These are phyloP conservation scores for Salvia sclarea DNA, from an alignment of 305 asterid genomes.

Conservation along the genomic window DNA sequence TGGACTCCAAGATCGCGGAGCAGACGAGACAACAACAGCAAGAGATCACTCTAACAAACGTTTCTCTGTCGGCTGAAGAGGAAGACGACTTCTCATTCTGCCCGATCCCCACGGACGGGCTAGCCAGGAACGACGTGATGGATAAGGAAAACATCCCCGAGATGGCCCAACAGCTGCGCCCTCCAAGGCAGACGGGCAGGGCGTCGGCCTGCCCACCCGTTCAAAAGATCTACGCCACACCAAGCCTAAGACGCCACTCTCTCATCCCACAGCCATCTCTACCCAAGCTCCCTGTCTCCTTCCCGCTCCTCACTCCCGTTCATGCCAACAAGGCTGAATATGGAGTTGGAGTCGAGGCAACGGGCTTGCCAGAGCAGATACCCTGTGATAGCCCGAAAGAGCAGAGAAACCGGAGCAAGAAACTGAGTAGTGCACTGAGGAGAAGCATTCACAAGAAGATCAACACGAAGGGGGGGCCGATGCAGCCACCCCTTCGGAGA, in stretches of 20 bases:
- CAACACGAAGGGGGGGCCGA: slow-evolving; percentile 67
- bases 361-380: slow-evolving; percentile 50
- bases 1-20: slow-evolving; percentile 77
- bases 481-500: slow-evolving; percentile 60
- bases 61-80: slow-evolving; percentile 44
- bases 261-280: slow-evolving; percentile 67
- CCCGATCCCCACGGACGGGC: slow-evolving; percentile 42
- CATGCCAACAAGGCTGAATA: slow-evolving; percentile 41
- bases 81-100: slow-evolving; percentile 49
- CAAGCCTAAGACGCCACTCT: slow-evolving; percentile 64
- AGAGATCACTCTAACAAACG: slow-evolving; percentile 55
- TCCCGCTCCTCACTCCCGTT: slow-evolving; percentile 52
- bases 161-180: slow-evolving; percentile 47
- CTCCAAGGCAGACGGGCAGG: slow-evolving; percentile 67
- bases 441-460: slow-evolving; percentile 73
- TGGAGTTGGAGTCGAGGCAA: slow-evolving; percentile 35
- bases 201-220: slow-evolving; percentile 65
- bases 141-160: slow-evolving; percentile 75
- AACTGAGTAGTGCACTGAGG: slow-evolving; percentile 51
- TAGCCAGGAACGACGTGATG: slow-evolving; percentile 32
- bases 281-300: slow-evolving; percentile 48
- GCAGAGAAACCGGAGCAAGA: slow-evolving; percentile 48
- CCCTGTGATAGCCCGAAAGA: slow-evolving; percentile 66
- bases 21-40: slow-evolving; percentile 51
- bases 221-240: slow-evolving; percentile 41